phyloP scores from a whole-genome alignment of 1,284 basidiomycete species.

The Coniferiporia sulphurascens region DNA sequence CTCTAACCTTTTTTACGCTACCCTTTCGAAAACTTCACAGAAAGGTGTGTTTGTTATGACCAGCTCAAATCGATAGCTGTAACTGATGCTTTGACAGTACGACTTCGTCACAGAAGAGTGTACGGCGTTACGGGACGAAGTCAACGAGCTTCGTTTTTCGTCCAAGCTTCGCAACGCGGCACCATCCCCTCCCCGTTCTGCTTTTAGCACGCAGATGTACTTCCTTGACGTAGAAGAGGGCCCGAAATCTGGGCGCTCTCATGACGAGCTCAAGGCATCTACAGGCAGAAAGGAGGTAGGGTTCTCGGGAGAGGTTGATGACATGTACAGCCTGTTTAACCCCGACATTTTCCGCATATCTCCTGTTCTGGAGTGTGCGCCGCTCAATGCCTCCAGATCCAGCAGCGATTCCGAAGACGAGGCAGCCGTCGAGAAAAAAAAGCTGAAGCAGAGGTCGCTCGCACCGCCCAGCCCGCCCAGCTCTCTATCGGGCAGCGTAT shows the following conservation, averaged over 20 bases:
- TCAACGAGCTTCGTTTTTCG: slow-evolving; percentile 10
- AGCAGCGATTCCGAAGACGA: slow-evolving; percentile 4
- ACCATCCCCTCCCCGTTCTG: background rate
- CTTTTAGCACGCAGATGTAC: slow-evolving; percentile 1
- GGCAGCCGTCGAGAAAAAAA: background rate
- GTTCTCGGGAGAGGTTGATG: background rate
- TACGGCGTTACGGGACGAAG: slow-evolving; percentile 8
- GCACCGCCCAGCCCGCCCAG: slow-evolving; percentile 4
- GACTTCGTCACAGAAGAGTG: slow-evolving; percentile 14
- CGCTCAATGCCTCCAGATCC: background rate
- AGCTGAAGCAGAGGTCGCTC: background rate
- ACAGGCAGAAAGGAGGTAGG: background rate
- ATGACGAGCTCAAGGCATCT: background rate
- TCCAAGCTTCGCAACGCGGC: background rate
- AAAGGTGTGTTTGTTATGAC: slow-evolving; percentile 2
- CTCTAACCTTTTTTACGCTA: background rate
- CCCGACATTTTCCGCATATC: slow-evolving; percentile 11
- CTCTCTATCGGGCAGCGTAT: slow-evolving; percentile 13
- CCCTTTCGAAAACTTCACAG: background rate
- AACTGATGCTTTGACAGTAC: slow-evolving; percentile 1
- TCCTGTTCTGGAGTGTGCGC: background rate
- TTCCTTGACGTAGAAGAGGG: background rate
- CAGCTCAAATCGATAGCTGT: background rate
- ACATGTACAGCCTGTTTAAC: slow-evolving; percentile 6
- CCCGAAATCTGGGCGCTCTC: background rate